Evolutionary conservation across 176 grass and related monocot species (phyloP).

Genomic region (Cenchrus americanus): DNA sequence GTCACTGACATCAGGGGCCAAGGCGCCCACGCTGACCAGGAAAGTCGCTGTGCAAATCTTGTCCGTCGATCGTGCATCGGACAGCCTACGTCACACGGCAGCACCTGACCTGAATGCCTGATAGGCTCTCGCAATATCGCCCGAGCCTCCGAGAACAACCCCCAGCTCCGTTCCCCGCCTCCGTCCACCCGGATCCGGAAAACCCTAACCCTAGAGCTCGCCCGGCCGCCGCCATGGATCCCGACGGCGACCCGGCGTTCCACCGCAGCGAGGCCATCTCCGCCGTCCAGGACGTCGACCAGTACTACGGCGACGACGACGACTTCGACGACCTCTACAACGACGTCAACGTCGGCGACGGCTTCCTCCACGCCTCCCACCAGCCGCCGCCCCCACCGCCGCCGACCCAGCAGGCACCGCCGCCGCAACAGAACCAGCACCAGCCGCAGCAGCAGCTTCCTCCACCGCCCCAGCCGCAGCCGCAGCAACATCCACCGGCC

Average conservation of each 20-base stretch:
- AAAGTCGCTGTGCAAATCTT: too few relatives aligned
- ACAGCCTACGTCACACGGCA: too few relatives aligned
- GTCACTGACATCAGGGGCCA: background rate
- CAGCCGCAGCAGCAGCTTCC: conserved; percentile 40
- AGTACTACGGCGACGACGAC: conserved; percentile 88
- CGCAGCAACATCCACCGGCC: conserved; percentile 14
- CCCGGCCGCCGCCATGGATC: conserved; percentile 50
- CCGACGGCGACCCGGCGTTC: conserved; percentile 58
- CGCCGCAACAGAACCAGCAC: conserved; percentile 25
- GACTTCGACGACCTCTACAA: conserved; percentile 92
- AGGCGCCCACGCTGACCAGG: too few relatives aligned
- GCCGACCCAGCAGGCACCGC: background rate
- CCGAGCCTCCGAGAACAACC: background rate
- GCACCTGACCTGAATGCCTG: too few relatives aligned
- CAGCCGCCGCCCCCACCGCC: conserved; percentile 12
- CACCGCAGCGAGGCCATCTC: conserved; percentile 74
- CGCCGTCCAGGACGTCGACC: conserved; percentile 74
- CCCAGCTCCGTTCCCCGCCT: conserved; percentile 5
- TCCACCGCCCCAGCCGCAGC: conserved; percentile 22
- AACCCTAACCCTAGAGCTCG: conserved; percentile 61
- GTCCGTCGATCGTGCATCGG: too few relatives aligned
- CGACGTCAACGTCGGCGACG: conserved; percentile 88
- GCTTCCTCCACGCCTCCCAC: conserved; percentile 61
- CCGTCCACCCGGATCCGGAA: background rate
- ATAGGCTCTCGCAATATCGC: too few relatives aligned